phyloP scores from a whole-genome alignment of 208 protist genomes.

The Leptomonas seymouri region DNA sequence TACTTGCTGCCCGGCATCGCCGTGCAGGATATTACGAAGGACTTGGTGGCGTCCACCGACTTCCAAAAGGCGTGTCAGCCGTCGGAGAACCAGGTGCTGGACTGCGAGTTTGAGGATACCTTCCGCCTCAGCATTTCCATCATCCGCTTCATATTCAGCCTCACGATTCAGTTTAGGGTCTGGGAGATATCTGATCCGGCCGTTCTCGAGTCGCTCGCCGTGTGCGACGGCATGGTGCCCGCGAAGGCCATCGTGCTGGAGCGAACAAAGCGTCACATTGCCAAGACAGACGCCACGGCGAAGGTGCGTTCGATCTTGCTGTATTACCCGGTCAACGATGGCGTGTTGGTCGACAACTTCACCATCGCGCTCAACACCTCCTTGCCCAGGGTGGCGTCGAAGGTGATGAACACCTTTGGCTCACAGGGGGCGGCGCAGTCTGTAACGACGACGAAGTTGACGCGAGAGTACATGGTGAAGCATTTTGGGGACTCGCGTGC shows the following conservation, averaged over 20 bases:
- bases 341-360: slow-evolving; percentile 80
- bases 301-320: slow-evolving; percentile 89
- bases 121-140: slow-evolving; percentile 77
- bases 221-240: slow-evolving; percentile 75
- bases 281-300: slow-evolving; percentile 81
- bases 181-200: slow-evolving; percentile 75
- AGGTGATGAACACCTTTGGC: slow-evolving; percentile 83
- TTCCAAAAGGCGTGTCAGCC: slow-evolving; percentile 89
- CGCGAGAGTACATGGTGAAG: slow-evolving; percentile 74
- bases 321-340: slow-evolving; percentile 88
- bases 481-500: slow-evolving; percentile 58
- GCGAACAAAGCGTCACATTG: slow-evolving; percentile 84
- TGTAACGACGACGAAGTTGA: slow-evolving; percentile 74
- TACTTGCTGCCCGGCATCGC: slow-evolving; percentile 82
- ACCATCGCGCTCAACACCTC: slow-evolving; percentile 89
- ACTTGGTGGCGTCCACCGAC: slow-evolving; percentile 69
- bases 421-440: slow-evolving; percentile 75
- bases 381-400: slow-evolving; percentile 74
- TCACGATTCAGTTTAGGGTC: slow-evolving; percentile 89
- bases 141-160: slow-evolving; percentile 83
- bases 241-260: slow-evolving; percentile 84
- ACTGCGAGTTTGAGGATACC: slow-evolving; percentile 55
- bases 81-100: slow-evolving; percentile 67
- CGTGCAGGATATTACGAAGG: slow-evolving; percentile 55
- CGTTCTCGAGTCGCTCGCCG: slow-evolving; percentile 47